Evolutionary conservation across 2,329 filamentous ascomycete species (phyloP).

Genomic region (Botrytis medusae): DNA sequence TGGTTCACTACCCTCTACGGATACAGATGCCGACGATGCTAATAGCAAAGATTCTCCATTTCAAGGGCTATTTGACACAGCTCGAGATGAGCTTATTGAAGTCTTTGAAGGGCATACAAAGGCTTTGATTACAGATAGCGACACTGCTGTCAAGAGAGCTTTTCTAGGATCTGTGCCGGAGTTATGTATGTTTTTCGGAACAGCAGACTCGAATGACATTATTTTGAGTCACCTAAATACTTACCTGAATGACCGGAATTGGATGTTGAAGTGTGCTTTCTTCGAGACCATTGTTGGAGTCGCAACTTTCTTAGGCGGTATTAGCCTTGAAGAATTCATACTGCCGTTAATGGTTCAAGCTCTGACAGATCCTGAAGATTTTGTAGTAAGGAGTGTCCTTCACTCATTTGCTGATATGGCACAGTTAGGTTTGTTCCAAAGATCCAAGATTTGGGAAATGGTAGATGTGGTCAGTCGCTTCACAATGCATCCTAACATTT

Average conservation of each 20-base stretch:
- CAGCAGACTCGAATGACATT: constrained; percentile 90
- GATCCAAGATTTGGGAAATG: constrained; percentile 82
- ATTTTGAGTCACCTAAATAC: constrained; percentile 94
- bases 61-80: constrained; percentile 82
- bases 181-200: constrained; percentile 92
- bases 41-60: constrained; percentile 67
- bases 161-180: constrained; percentile 90
- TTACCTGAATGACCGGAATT: constrained; percentile 93
- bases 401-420: constrained; percentile 87
- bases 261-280: constrained; percentile 94
- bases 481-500: constrained; percentile 89
- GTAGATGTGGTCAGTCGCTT: constrained; percentile 82
- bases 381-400: constrained; percentile 87
- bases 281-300: constrained; percentile 95
- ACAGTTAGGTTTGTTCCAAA: constrained; percentile 80
- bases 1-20: constrained; percentile 72
- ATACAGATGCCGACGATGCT: constrained; percentile 77
- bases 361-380: constrained; percentile 87
- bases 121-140: constrained; percentile 79
- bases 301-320: constrained; percentile 83
- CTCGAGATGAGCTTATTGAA: constrained; percentile 77
- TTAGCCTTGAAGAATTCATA: constrained; percentile 90
- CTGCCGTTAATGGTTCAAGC: constrained; percentile 94
- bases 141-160: constrained; percentile 82
- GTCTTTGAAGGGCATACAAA: constrained; percentile 89